phyloP scores from a whole-genome alignment of 2,329 filamentous ascomycete genomes.

The Trichoderma breve region DNA sequence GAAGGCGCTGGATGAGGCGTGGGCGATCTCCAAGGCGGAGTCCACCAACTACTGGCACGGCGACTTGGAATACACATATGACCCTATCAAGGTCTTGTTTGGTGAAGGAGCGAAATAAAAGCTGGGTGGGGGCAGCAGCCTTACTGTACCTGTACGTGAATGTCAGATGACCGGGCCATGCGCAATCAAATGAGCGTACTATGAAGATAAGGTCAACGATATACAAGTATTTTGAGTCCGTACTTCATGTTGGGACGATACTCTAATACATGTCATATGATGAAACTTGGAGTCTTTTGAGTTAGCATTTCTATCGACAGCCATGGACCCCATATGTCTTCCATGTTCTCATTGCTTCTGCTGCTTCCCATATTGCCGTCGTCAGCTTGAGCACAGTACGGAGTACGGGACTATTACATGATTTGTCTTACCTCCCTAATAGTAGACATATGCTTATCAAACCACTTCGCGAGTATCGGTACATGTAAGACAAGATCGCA shows the following conservation, averaged over 20 bases:
- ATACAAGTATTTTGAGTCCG: not conserved
- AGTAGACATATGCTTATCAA: not conserved
- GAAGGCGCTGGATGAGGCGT: slow-evolving; percentile 71
- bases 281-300: not conserved
- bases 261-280: not conserved
- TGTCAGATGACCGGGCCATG: slow-evolving; percentile 2
- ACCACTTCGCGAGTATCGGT: not conserved
- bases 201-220: not conserved
- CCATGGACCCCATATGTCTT: not conserved
- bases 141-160: not conserved
- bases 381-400: not conserved
- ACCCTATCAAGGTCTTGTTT: slow-evolving; percentile 61
- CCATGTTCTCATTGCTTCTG: not conserved
- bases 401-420: too few species aligned
- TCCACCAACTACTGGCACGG: slow-evolving; percentile 54
- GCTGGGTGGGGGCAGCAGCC: not conserved
- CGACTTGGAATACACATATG: slow-evolving; percentile 65
- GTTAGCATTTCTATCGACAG: not conserved
- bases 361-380: not conserved
- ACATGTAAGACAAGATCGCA: not conserved
- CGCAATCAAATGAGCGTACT: not conserved
- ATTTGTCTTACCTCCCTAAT: not conserved
- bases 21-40: slow-evolving; percentile 65
- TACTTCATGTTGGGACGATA: not conserved
- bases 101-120: slow-evolving; percentile 42